Evolutionary conservation across 371 early-diverging fungal species (phyloP).

Genomic region (Umbelopsis sp.): DNA sequence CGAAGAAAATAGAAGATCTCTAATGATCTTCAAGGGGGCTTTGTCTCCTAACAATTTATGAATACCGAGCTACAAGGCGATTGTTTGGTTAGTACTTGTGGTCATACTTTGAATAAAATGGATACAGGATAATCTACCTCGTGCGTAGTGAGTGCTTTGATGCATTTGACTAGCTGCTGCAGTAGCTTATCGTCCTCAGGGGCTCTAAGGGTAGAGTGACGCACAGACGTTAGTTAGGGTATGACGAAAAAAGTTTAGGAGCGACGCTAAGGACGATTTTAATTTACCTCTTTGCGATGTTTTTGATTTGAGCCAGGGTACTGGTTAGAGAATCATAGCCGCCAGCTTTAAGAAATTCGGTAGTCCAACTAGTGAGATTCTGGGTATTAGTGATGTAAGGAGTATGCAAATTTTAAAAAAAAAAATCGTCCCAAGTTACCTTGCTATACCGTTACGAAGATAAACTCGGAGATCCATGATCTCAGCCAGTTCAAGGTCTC

Average conservation of each 20-base stretch:
- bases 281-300: slow-evolving; percentile 40
- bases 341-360: slow-evolving; percentile 45
- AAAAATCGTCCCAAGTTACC: slow-evolving; percentile 19
- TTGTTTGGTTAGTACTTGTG: neutral
- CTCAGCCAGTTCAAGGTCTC: slow-evolving; percentile 42
- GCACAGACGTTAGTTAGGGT: slow-evolving; percentile 1
- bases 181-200: slow-evolving; percentile 43
- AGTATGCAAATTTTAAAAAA: slow-evolving; percentile 1
- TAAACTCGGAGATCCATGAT: slow-evolving; percentile 46
- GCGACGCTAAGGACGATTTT: neutral
- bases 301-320: slow-evolving; percentile 46
- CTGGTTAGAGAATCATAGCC: slow-evolving; percentile 48
- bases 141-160: slow-evolving; percentile 53
- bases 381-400: slow-evolving; percentile 7
- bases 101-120: neutral
- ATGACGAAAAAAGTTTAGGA: neutral
- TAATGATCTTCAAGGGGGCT: slow-evolving; percentile 40
- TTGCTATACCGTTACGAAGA: slow-evolving; percentile 46
- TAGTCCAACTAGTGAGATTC: slow-evolving; percentile 43
- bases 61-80: slow-evolving; percentile 33
- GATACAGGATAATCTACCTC: slow-evolving; percentile 28
- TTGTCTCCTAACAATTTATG: slow-evolving; percentile 43
- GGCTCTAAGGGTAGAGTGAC: slow-evolving; percentile 21
- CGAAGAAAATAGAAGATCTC: slow-evolving; percentile 51
- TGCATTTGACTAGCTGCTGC: slow-evolving; percentile 48